phyloP scores from a whole-genome alignment of 2,329 filamentous ascomycete species.

The Aureobasidium sp. region DNA sequence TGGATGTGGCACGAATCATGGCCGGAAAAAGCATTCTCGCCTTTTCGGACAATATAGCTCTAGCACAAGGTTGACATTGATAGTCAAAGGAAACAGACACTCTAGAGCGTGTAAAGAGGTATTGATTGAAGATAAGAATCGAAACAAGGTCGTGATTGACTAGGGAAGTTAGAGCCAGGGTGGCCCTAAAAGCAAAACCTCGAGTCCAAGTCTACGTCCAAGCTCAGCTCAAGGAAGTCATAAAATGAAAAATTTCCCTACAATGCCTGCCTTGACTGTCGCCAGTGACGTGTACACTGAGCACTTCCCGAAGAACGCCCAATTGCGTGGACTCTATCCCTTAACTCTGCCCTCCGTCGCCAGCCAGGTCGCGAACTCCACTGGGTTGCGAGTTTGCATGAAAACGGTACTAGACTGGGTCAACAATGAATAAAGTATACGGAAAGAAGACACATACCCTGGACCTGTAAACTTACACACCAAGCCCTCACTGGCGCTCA shows the following conservation, averaged over 20 bases:
- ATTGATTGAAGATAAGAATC: background rate
- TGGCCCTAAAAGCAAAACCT: background rate
- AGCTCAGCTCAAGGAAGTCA: background rate
- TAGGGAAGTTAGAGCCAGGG: background rate
- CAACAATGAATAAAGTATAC: background rate
- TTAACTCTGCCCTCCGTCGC: slow-evolving; percentile 27
- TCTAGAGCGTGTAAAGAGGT: background rate
- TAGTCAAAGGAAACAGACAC: background rate
- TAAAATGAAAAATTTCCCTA: background rate
- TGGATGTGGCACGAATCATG: too few species aligned
- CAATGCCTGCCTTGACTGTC: background rate
- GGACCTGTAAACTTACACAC: slow-evolving; percentile 83
- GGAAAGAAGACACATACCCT: slow-evolving; percentile 16
- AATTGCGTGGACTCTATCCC: slow-evolving; percentile 4
- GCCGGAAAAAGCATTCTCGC: too few species aligned
- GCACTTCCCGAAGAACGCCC: background rate
- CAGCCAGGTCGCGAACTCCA: slow-evolving; percentile 52
- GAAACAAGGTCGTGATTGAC: background rate
- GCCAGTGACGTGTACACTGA: background rate
- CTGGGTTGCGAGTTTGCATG: slow-evolving; percentile 83
- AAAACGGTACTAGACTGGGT: slow-evolving; percentile 76
- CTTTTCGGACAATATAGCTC: background rate
- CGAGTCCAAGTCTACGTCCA: background rate
- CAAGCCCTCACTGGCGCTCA: slow-evolving; percentile 76
- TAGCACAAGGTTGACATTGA: background rate